phyloP scores from a whole-genome alignment of 2,329 filamentous ascomycete genomes.

The Monascus ruber region DNA sequence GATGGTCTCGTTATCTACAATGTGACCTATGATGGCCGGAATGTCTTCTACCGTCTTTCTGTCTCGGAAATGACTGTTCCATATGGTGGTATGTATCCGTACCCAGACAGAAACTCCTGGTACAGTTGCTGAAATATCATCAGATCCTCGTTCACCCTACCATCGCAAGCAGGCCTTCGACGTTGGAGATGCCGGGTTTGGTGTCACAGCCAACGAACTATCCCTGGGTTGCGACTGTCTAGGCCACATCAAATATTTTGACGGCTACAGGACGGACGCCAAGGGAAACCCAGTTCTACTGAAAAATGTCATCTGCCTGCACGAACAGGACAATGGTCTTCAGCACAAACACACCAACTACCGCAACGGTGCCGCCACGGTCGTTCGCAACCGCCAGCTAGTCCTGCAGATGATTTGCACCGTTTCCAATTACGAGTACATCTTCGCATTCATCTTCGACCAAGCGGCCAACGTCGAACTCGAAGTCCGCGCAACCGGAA shows the following conservation, averaged over 20 bases:
- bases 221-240: slow-evolving; percentile 61
- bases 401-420: slow-evolving; percentile 62
- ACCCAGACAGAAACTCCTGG: background rate
- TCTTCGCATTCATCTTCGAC: slow-evolving; percentile 61
- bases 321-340: slow-evolving; percentile 60
- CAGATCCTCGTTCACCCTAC: slow-evolving; percentile 54
- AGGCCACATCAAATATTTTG: slow-evolving; percentile 58
- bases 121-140: no score
- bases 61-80: slow-evolving; percentile 56
- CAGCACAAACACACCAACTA: slow-evolving; percentile 66
- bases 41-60: slow-evolving; percentile 55
- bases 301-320: slow-evolving; percentile 57
- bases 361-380: slow-evolving; percentile 51
- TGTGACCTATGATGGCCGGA: slow-evolving; percentile 51
- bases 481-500: slow-evolving; percentile 58
- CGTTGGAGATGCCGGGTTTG: slow-evolving; percentile 56
- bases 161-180: slow-evolving; percentile 63
- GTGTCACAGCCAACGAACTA: slow-evolving; percentile 58
- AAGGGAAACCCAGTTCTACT: slow-evolving; percentile 48
- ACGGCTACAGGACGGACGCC: slow-evolving; percentile 46
- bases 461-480: slow-evolving; percentile 58
- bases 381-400: slow-evolving; percentile 54
- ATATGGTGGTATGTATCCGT: slow-evolving; percentile 24
- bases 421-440: slow-evolving; percentile 63
- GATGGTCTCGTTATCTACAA: slow-evolving; percentile 61